Evolutionary conservation across 1,139 yeast species (phyloP).

Genomic region (Hansenula lynferdii): DNA sequence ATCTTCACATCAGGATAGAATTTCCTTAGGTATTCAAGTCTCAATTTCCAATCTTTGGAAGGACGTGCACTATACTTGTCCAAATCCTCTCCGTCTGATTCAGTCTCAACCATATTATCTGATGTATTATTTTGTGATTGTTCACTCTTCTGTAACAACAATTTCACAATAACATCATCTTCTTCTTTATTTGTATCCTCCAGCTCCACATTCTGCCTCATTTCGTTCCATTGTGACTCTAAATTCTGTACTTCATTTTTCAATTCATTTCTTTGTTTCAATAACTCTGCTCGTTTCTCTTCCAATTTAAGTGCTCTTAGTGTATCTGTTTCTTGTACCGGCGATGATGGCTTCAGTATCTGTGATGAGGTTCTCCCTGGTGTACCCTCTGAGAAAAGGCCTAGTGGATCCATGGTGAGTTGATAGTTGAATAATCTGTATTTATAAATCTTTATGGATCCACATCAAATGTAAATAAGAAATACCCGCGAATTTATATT

Average conservation of each 20-base stretch:
- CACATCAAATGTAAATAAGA: not conserved
- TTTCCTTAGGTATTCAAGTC: constrained; percentile 2
- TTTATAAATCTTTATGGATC: not conserved
- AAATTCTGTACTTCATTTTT: not conserved
- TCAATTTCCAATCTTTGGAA: constrained; percentile 4
- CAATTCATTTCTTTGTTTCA: not conserved
- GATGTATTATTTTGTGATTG: not conserved
- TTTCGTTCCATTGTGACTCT: constrained; percentile 1
- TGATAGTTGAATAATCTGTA: not conserved
- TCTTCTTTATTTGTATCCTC: constrained; percentile 1
- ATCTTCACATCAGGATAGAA: constrained; percentile 2
- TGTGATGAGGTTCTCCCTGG: not conserved
- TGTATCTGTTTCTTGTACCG: constrained; percentile 2
- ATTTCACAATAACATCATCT: not conserved
- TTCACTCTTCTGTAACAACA: constrained; percentile 1
- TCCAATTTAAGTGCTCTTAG: not conserved
- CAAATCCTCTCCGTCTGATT: not conserved
- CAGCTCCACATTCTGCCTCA: constrained; percentile 1
- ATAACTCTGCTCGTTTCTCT: not conserved
- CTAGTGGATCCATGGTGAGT: not conserved
- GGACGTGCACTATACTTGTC: constrained; percentile 3
- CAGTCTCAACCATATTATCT: not conserved
- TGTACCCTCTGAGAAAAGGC: constrained; percentile 3
- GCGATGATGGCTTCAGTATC: constrained; percentile 1
- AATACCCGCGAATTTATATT: not conserved